Base-by-base conservation (phyloP, 2,329 filamentous ascomycete species). In the Beauveria pseudobassiana region DNA sequence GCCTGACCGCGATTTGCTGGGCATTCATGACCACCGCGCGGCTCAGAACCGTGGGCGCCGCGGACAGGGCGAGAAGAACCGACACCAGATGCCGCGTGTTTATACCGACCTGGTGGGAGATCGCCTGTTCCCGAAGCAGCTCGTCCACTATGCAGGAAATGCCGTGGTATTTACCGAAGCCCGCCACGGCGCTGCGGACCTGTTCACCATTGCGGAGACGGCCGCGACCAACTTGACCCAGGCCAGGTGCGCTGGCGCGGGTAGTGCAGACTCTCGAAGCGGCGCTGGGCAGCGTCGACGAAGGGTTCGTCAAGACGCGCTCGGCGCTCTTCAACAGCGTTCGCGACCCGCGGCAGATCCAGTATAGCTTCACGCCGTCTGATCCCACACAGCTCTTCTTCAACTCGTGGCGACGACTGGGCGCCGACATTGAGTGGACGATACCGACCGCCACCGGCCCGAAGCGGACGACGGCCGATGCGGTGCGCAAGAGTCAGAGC, bases 381-480 rank as follows among this genome's bases (percentile, higher is more conserved):
- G 71, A 73, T 51, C 72, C 75, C 2, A 70, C 73, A 55, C 70
- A 73, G 46, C 69, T 79, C 45, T 72, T 73, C 12, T 76, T 79
- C 69, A 79, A 79, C 64, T 78, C 76, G 5, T 80, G 77, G 77
- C 70, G 75, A 8, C 71, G 74, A 61, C 75, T 79, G 64, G 77
- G 77, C 1, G 75, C 73, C 24, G 76, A 79, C 62, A 71, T 73
- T 5, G 65, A 70, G 63, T 80, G 77, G 69, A 30, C 53, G 7
- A 66, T 75, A 14, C 69, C 72, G 0, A 72, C 71, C 20, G 38
- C 55, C n/a, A 58, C 26, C 26, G 57, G 40, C 16, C 20, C 12
- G 10, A n/a, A 42, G 49, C 38, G 43, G n/a, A 43, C 62, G 20
- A 63, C 54, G 55, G 66, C 73, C 0, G 72, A 72, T n/a, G 65